These are phyloP conservation scores for Centrapalus pauciflorus DNA, from an alignment of 129 eudicot genomes.

Conservation along the genomic window DNA sequence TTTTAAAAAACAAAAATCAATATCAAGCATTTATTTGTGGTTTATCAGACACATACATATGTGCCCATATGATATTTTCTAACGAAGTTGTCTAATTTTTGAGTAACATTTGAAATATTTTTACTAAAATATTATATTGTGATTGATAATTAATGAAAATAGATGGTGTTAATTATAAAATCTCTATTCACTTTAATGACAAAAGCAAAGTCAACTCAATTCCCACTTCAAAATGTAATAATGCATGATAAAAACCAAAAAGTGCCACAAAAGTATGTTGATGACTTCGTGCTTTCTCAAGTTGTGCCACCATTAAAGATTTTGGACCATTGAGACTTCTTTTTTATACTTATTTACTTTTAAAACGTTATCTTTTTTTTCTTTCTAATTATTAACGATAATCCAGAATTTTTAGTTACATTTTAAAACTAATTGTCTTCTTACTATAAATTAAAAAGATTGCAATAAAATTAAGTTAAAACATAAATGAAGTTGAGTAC, in stretches of 20 bases:
- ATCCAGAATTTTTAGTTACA: background rate
- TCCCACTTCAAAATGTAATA: constrained; percentile 21
- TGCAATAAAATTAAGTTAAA: no score
- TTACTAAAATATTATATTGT: background rate
- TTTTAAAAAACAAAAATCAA: no score
- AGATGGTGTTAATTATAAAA: background rate
- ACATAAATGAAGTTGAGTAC: no score
- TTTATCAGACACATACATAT: no score
- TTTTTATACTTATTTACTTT: background rate
- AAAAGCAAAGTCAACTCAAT: constrained; percentile 30
- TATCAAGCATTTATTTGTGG: no score
- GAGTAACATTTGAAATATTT: no score
- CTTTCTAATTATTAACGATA: no score
- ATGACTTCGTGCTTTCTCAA: constrained; percentile 23
- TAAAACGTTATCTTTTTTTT: background rate
- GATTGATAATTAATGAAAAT: background rate
- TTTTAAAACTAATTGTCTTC: no score
- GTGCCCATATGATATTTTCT: no score
- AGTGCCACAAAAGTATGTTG: constrained; percentile 24
- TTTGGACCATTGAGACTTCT: constrained; percentile 6
- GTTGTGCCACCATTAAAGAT: constrained; percentile 26
- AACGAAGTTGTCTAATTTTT: no score
- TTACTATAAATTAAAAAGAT: no score
- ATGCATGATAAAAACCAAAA: constrained; percentile 22
- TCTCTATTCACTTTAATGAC: background rate